Evolutionary conservation across 345 rosid genomes (phyloP).

Genomic region (Linum trigynum): DNA sequence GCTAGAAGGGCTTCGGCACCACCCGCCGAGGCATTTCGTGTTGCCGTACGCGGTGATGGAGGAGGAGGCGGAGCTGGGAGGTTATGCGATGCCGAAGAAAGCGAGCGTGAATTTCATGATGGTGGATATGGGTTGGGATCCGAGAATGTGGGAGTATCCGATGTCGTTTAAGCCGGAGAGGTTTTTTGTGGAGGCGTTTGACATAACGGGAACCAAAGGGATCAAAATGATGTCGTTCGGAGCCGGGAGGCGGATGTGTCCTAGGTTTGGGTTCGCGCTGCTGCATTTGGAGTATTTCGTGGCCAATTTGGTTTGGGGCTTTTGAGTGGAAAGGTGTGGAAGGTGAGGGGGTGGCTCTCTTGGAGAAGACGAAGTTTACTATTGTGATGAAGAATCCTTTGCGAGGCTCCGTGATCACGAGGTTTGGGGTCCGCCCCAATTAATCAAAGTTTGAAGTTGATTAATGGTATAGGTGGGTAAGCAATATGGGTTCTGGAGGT

Average conservation of each 20-base stretch:
- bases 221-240: slow-evolving; percentile 6
- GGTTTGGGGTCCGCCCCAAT: too few relatives aligned
- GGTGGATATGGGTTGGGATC: not conserved
- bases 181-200: slow-evolving; percentile 1
- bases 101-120: not conserved
- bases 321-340: not conserved
- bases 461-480: too few relatives aligned
- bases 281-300: slow-evolving; percentile 8
- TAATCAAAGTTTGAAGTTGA: too few relatives aligned
- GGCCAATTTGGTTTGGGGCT: slow-evolving; percentile 3
- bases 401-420: not conserved
- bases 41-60: not conserved
- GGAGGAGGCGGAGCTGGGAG: not conserved
- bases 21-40: not conserved
- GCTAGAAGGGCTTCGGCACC: not conserved
- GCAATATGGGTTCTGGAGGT: too few relatives aligned
- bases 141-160: slow-evolving; percentile 3
- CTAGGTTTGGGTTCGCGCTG: not conserved
- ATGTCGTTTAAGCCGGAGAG: slow-evolving; percentile 3
- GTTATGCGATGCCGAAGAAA: not conserved
- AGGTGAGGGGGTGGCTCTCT: not conserved
- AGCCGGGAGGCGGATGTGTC: slow-evolving; percentile 5
- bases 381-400: slow-evolving; percentile 1
- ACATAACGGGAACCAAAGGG: slow-evolving; percentile 3
- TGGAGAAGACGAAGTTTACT: not conserved